Base-by-base conservation (phyloP, 768 basidiomycete genomes). In the Amanita brunnescens region DNA sequence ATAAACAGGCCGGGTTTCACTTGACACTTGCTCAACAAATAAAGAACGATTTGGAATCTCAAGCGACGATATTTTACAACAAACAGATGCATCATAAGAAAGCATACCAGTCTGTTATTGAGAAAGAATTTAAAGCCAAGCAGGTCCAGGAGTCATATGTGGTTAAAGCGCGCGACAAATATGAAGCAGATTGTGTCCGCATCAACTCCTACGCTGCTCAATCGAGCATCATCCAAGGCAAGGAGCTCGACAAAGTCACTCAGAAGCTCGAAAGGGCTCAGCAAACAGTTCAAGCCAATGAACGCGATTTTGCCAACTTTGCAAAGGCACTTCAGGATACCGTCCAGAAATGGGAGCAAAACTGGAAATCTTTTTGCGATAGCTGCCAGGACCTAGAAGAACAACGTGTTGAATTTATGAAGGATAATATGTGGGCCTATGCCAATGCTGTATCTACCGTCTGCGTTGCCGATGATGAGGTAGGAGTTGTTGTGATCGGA, bases 171-270 rank as follows among this genome's bases (percentile, higher is more conserved):
- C 81, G 88, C 55, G 91, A 94, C 64, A 91, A 92, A 62, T 98
- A 97, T 68, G 91, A 96, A 66, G 72, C 76, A 44, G 95, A 98
- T 60, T 95, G 93, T 64, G 72, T 94, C 16, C 81, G 86, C 44
- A 94, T 97, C 73, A 97, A 96, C 61, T 87, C 90, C 1, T 92
- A 87, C 61, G 92, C 92, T 3, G 93, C 93, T 4, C 92, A 96
- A 64, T 80, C 86, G 29, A 83, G 89, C 1, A 78, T 98, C 6
- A 82, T 90, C 21, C 96, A 97, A 64, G 96, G 96, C 26, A 86
- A 83, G 61, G 95, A 98, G 51, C 75, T 94, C 26, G 96, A 99
- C 59, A 92, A 89, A 70, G 80, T 96, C 34, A 80, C 84, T 26
- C 60, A 81, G 50, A 96, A 92, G 68, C 75, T 97, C 18, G 92